A percentile compares a stretch with the other conserved stretches of the same genome.
Evolutionary conservation across 805 yeast species (phyloP).

Genomic region (Cyberlindnera americana): DNA sequence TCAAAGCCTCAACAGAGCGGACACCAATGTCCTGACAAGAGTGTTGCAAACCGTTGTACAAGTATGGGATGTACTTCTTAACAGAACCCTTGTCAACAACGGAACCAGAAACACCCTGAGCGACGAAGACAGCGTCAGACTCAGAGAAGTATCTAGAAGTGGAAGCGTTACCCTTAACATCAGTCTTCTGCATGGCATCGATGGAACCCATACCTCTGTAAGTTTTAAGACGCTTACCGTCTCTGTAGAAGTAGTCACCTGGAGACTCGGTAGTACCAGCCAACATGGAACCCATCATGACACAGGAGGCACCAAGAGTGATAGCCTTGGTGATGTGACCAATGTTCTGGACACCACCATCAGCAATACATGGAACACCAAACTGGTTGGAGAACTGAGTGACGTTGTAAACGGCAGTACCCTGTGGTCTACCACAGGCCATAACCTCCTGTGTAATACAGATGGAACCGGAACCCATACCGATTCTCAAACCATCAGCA

Average conservation of each 20-base stretch:
- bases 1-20: constrained; percentile 57
- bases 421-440: constrained; percentile 99
- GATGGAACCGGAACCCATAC: constrained; percentile 99
- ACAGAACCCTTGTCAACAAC: constrained; percentile 97
- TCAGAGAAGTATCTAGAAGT: constrained; percentile 98
- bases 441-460: constrained; percentile 99
- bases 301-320: constrained; percentile 94
- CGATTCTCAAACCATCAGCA: constrained; percentile 97
- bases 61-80: constrained; percentile 89
- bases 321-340: constrained; percentile 97
- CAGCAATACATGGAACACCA: constrained; percentile 99
- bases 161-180: constrained; percentile 89
- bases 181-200: constrained; percentile 95
- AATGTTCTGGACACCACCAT: constrained; percentile 98
- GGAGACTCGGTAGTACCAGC: constrained; percentile 99
- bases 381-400: constrained; percentile 90
- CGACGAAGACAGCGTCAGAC: constrained; percentile 91
- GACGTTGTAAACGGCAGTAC: constrained; percentile 95
- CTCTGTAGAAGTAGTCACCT: constrained; percentile 96
- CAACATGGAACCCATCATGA: constrained; percentile 99
- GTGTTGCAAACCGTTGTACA: constrained; percentile 94
- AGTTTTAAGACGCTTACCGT: constrained; percentile 94
- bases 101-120: constrained; percentile 98
- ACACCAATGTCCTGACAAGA: constrained; percentile 98
- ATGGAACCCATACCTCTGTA: constrained; percentile 99